Conservation (phyloP, 331 rosid genomes). For the Malus hybrid region DNA sequence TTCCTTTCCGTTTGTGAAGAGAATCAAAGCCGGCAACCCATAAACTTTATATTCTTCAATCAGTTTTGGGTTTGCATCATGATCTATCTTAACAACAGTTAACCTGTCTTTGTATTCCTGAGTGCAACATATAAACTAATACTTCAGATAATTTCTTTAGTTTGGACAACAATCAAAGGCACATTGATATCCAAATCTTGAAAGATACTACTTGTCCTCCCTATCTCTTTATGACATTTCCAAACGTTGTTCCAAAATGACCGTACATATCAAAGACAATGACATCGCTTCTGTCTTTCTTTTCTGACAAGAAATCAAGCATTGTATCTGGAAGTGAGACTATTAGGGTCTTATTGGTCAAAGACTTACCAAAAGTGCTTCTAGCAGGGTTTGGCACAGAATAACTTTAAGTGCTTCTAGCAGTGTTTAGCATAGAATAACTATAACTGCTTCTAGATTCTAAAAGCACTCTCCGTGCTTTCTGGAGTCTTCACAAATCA, state of each 20-base stretch:
- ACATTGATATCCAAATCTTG: not conserved
- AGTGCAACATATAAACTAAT: not conserved
- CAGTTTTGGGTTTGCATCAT: slow-evolving; percentile 66
- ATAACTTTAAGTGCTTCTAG: too few species aligned
- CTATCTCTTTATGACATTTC: not conserved
- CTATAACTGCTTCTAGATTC: too few species aligned
- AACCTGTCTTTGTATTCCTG: slow-evolving; percentile 76
- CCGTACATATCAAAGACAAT: not conserved
- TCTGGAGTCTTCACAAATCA: too few species aligned
- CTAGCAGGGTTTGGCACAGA: too few species aligned
- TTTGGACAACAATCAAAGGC: not conserved
- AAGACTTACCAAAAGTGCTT: too few species aligned
- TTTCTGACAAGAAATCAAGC: not conserved
- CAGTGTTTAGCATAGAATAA: too few species aligned
- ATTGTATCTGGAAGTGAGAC: too few species aligned
- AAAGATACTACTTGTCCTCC: not conserved
- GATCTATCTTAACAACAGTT: slow-evolving; percentile 72
- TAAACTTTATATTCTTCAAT: slow-evolving; percentile 69
- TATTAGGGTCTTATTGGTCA: too few species aligned
- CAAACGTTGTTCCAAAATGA: not conserved
- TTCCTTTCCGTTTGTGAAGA: slow-evolving; percentile 68
- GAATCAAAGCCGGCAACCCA: slow-evolving; percentile 69
- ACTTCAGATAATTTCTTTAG: not conserved
- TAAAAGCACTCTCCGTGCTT: too few species aligned
- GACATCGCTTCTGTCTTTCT: not conserved